Evolutionary conservation across 2,329 filamentous ascomycete species (phyloP), one percentile per base, ranked within the genome.

Genomic region (Bipolaris sorokiniana): DNA sequence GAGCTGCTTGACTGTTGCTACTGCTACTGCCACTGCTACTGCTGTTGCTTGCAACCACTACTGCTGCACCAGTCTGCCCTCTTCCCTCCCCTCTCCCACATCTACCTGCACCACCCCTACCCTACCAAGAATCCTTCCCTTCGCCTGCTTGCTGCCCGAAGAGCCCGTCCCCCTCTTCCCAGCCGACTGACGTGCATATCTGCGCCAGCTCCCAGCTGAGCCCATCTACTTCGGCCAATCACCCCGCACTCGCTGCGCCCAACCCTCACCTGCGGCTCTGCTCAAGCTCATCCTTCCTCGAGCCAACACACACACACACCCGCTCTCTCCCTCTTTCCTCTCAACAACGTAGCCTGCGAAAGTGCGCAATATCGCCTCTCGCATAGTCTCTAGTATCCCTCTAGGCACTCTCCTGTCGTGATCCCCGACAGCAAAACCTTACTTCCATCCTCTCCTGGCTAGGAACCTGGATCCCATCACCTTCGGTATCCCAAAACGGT

Each of bases 141-240:
- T 36, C 52, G 46, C 41, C 60, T 55, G 59, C 56, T 58, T 61
- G 56, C 60, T 56, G 54, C 59, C 57, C 45, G 46, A 48, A 45
- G 26, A 45, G 60, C 62, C 65, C 70, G 68, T 67, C 69, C 67
- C 70, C 42, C 38, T 40, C 38, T 22, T 26, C 42, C 69, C 71
- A 66, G 69, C 70, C 60, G 65, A 55, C 67, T 71, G 68, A 73
- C 69, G 67, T 72, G 70, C 70, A 72, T 54, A 50, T 44, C 38
- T 68, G 59, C 58, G 58, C 60, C 58, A 61, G 58, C 62, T 53
- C 65, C 58, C 51, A 28, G 60, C 28, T 46, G 36, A 22, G 48
- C 48, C 36, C 34, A 38, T 34, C 34, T 22, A n/a, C 28, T 9
- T 23, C 53, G 48, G 41, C 52, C 54, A 56, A 56, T 56, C 54